Evolutionary conservation across 192 early-diverging fungal species (phyloP).

Genomic region (Diversispora epigaea): DNA sequence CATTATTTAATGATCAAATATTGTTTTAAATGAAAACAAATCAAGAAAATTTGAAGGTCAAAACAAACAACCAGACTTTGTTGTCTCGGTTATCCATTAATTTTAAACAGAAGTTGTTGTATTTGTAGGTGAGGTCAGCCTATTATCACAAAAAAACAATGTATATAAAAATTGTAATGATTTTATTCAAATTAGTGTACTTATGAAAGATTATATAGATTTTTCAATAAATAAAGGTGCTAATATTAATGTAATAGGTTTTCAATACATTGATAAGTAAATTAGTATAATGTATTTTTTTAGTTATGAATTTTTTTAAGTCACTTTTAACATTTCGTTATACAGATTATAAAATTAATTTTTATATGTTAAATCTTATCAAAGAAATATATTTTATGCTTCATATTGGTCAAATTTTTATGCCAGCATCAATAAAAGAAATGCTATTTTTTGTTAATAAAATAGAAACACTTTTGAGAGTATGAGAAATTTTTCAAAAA

Average conservation of each 20-base stretch:
- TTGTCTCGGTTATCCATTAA: slow-evolving; percentile 5
- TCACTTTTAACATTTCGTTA: not conserved
- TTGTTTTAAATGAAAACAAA: slow-evolving; percentile 27
- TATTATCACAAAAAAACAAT: slow-evolving; percentile 10
- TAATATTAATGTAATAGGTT: slow-evolving; percentile 25
- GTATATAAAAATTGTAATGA: slow-evolving; percentile 28
- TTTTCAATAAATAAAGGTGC: slow-evolving; percentile 6
- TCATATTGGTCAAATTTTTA: slow-evolving; percentile 8
- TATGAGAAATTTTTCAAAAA: slow-evolving; percentile 27
- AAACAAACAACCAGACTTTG: slow-evolving; percentile 25
- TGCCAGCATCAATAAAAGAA: slow-evolving; percentile 19
- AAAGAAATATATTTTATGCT: slow-evolving; percentile 26
- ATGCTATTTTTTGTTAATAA: slow-evolving; percentile 22
- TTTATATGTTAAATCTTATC: slow-evolving; percentile 23
- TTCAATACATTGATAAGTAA: slow-evolving; percentile 30
- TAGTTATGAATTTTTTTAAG: not conserved
- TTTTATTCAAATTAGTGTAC: slow-evolving; percentile 8
- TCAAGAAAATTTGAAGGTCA: slow-evolving; percentile 5
- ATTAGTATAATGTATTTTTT: slow-evolving; percentile 18
- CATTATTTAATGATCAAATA: slow-evolving; percentile 21
- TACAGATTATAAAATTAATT: slow-evolving; percentile 17
- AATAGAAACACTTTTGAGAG: slow-evolving; percentile 16
- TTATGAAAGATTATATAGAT: slow-evolving; percentile 21
- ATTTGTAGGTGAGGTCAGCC: slow-evolving; percentile 19
- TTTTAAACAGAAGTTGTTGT: slow-evolving; percentile 4